Evolutionary conservation across 139 green algal genomes (phyloP).

Genomic region (Chlamydomonas incerta): DNA sequence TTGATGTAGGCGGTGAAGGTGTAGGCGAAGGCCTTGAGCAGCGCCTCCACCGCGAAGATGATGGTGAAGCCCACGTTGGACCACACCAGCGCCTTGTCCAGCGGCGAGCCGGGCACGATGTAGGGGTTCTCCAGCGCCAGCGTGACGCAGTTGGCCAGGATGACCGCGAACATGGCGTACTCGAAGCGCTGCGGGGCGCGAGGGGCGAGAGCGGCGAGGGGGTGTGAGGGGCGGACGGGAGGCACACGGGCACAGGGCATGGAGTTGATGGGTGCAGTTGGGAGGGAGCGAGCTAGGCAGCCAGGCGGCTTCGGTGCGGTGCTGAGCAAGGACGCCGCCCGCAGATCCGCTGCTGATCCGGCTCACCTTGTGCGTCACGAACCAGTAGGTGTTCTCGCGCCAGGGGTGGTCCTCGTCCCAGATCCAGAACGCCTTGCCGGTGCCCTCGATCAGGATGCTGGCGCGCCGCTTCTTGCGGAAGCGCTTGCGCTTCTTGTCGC

Average conservation of each 20-base stretch:
- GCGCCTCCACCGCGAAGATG: conserved; percentile 49
- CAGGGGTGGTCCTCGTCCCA: conserved; percentile 68
- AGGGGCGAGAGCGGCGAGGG: not conserved
- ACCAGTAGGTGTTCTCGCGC: conserved; percentile 52
- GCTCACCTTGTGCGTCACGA: conserved; percentile 46
- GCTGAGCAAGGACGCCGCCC: too few species aligned
- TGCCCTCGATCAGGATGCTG: conserved; percentile 60
- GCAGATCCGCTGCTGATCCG: too few species aligned
- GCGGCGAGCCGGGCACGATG: conserved; percentile 41
- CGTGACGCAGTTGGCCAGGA: conserved; percentile 77
- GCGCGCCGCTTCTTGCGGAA: conserved; percentile 42
- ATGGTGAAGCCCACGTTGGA: conserved; percentile 54
- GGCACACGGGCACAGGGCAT: not conserved
- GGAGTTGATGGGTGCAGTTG: not conserved
- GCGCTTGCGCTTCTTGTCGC: not conserved
- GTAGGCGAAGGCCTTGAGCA: conserved; percentile 84
- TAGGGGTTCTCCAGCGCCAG: conserved; percentile 78
- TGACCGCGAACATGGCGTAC: conserved; percentile 78
- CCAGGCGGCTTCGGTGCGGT: too few species aligned
- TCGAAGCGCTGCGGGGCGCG: conserved; percentile 57
- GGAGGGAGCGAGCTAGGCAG: too few species aligned
- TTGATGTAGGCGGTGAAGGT: conserved; percentile 76
- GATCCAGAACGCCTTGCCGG: conserved; percentile 54
- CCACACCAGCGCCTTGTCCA: conserved; percentile 43
- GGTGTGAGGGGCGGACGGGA: not conserved